These are phyloP conservation scores for Vaccinium corymbosum DNA, from an alignment of 148 eudicot genomes.

Conservation along the genomic window DNA sequence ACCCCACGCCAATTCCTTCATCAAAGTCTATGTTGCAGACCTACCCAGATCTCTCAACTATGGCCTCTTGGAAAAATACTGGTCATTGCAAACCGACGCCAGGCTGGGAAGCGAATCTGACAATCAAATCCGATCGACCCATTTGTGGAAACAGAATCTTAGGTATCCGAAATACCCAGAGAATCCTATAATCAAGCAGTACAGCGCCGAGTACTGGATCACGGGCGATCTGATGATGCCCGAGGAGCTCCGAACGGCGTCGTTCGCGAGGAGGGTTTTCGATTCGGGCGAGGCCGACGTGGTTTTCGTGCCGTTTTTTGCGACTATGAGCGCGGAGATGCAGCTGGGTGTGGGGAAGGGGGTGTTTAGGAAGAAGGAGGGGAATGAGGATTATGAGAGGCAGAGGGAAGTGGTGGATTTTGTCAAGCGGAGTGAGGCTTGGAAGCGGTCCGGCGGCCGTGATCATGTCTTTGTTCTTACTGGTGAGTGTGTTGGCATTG, in stretches of 20 bases:
- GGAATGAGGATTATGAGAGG: constrained; percentile 77
- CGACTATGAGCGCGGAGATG: constrained; percentile 85
- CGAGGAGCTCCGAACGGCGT: constrained; percentile 37
- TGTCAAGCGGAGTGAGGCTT: constrained; percentile 56
- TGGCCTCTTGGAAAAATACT: constrained; percentile 49
- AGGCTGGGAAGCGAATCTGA: constrained; percentile 73
- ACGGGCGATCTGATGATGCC: constrained; percentile 76
- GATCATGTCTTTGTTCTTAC: constrained; percentile 92
- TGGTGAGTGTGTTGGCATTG: constrained; percentile 38
- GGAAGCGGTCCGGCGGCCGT: constrained; percentile 89
- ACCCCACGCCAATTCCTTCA: constrained; percentile 17
- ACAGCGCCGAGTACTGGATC: constrained; percentile 96
- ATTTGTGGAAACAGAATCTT: constrained; percentile 15
- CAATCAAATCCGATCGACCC: constrained; percentile 49
- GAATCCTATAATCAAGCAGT: constrained; percentile 82
- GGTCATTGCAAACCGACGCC: constrained; percentile 60
- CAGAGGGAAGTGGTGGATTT: constrained; percentile 72
- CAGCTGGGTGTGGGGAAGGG: constrained; percentile 62
- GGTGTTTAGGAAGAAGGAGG: constrained; percentile 73
- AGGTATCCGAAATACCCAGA: constrained; percentile 61
- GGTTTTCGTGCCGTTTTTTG: constrained; percentile 88
- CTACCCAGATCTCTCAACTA: constrained; percentile 82
- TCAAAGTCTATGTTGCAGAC: constrained; percentile 59
- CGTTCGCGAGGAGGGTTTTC: constrained; percentile 70
- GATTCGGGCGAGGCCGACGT: constrained; percentile 67